Percentiles rank a stretch among this genome's conserved stretches.
These are phyloP conservation scores for Linaria vulgaris DNA, from an alignment of 257 asterid species.

Conservation along the genomic window DNA sequence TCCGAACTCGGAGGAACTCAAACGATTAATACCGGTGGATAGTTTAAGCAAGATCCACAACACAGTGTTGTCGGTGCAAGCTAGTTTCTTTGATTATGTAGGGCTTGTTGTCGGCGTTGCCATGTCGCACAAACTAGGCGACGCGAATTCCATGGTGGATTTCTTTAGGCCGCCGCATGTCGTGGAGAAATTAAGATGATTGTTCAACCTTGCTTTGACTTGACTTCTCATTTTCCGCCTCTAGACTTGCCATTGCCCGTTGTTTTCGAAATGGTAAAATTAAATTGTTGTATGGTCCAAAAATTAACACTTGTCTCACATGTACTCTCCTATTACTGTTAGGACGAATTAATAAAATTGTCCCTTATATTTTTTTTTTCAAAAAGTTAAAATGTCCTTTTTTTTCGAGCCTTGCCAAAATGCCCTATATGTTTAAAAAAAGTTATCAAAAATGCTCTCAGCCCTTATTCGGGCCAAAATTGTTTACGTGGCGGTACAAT, in stretches of 20 bases:
- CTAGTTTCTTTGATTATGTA: constrained; percentile 29
- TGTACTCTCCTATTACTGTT: too few species aligned
- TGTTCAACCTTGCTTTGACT: constrained; percentile 15
- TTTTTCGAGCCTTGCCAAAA: too few species aligned
- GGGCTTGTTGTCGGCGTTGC: constrained; percentile 32
- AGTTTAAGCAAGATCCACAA: not conserved
- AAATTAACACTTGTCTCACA: too few species aligned
- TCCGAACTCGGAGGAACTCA: constrained; percentile 18
- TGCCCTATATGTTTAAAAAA: too few species aligned
- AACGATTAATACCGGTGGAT: constrained; percentile 12
- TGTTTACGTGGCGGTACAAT: too few species aligned
- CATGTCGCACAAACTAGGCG: constrained; percentile 34
- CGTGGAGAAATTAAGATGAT: not conserved
- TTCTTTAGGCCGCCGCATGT: constrained; percentile 29
- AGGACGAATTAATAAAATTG: too few species aligned
- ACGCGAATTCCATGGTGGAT: constrained; percentile 30
- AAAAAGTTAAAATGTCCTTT: too few species aligned
- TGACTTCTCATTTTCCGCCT: constrained; percentile 26
- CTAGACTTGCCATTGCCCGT: not conserved
- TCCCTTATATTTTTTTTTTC: too few species aligned
- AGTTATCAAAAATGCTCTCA: too few species aligned
- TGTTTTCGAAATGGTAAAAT: too few species aligned
- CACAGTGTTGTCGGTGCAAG: constrained; percentile 27
- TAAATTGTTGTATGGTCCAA: too few species aligned
- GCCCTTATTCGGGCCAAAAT: too few species aligned